Evolutionary conservation across 1,139 yeast genomes (phyloP).

Genomic region (Yamadazyma trypodendri): DNA sequence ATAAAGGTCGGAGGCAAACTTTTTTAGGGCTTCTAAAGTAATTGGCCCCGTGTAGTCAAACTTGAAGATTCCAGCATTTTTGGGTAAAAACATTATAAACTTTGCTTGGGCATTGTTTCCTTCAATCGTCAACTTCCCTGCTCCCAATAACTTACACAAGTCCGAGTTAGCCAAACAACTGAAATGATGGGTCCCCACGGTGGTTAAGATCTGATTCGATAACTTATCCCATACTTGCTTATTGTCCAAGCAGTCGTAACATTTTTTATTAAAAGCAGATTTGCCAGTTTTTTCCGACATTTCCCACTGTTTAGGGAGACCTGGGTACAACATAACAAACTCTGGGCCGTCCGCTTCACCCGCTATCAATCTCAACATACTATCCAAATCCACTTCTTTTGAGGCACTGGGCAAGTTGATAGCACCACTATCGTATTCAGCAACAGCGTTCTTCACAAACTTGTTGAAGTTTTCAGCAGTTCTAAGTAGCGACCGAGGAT

Average conservation of each 20-base stretch:
- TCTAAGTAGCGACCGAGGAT: slow-evolving; percentile 46
- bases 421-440: slow-evolving; percentile 41
- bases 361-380: slow-evolving; percentile 41
- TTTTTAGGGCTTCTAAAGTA: slow-evolving; percentile 29
- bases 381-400: slow-evolving; percentile 26
- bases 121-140: slow-evolving; percentile 23
- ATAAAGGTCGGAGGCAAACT: slow-evolving; percentile 30
- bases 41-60: slow-evolving; percentile 34
- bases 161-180: slow-evolving; percentile 52
- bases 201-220: slow-evolving; percentile 45
- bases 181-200: slow-evolving; percentile 55
- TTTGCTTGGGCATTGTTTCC: slow-evolving; percentile 21
- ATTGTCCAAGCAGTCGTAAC: slow-evolving; percentile 50
- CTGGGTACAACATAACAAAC: slow-evolving; percentile 66
- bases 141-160: slow-evolving; percentile 53
- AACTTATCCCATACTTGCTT: slow-evolving; percentile 58
- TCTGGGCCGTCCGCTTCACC: slow-evolving; percentile 50
- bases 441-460: slow-evolving; percentile 53
- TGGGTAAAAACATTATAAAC: slow-evolving; percentile 42
- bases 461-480: slow-evolving; percentile 48
- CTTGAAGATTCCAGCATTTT: slow-evolving; percentile 31
- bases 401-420: slow-evolving; percentile 41
- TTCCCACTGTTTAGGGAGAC: slow-evolving; percentile 41
- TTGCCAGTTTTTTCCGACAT: slow-evolving; percentile 37
- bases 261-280: slow-evolving; percentile 32